Conservation (phyloP, 768 basidiomycete genomes). For the Postia placenta region DNA sequence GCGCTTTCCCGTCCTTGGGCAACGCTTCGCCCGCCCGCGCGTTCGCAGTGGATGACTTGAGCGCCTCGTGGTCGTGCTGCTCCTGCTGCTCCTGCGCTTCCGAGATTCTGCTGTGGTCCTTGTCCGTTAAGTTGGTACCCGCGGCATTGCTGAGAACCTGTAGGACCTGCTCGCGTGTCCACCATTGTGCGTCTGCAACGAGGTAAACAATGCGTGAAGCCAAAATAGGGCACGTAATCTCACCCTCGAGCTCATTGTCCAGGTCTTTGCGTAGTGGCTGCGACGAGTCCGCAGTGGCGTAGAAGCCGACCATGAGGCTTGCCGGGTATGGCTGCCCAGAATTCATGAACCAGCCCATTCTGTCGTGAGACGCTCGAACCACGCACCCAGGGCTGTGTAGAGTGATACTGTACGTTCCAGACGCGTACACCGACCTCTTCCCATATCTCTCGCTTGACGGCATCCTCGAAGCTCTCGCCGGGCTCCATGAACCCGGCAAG, state of each 20-base stretch:
- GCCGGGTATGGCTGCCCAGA: constrained; percentile 83
- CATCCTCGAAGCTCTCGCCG: constrained; percentile 91
- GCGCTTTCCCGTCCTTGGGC: no score
- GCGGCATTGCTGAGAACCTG: constrained; percentile 51
- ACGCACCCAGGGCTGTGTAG: constrained; percentile 79
- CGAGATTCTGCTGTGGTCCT: constrained; percentile 46
- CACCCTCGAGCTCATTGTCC: constrained; percentile 93
- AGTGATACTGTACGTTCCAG: constrained; percentile 80
- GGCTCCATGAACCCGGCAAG: constrained; percentile 94
- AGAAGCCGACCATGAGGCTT: constrained; percentile 88
- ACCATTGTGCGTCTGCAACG: constrained; percentile 80
- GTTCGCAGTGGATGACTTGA: constrained; percentile 4
- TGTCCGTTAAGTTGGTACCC: constrained; percentile 41
- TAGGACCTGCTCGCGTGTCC: constrained; percentile 65
- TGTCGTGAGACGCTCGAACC: background rate
- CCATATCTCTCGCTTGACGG: constrained; percentile 88
- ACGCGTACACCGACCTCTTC: constrained; percentile 93
- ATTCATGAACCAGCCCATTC: background rate
- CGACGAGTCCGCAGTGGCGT: constrained; percentile 66
- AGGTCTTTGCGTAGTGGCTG: constrained; percentile 78
- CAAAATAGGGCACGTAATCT: constrained; percentile 15
- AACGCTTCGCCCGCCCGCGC: constrained; percentile 21
- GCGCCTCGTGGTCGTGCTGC: constrained; percentile 5
- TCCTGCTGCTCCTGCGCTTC: constrained; percentile 19
- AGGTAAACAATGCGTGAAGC: background rate